Percentiles rank a stretch among this genome's conserved stretches.
Evolutionary conservation across 345 rosid species (phyloP).

Genomic region (Gossypium ekmanianum): DNA sequence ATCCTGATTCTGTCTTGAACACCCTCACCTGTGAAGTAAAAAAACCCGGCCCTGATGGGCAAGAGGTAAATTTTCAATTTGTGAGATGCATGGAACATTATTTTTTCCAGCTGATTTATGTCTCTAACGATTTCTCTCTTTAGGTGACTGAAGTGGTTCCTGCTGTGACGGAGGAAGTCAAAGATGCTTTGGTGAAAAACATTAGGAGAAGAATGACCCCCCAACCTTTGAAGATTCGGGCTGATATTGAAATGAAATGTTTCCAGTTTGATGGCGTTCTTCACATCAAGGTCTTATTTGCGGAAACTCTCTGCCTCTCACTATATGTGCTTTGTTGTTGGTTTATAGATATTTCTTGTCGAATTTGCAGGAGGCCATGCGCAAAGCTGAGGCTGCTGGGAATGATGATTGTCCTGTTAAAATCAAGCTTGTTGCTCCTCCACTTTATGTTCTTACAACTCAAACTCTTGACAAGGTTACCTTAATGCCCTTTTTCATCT

Average conservation of each 20-base stretch:
- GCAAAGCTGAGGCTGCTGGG: conserved; percentile 93
- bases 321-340: neutral
- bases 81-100: neutral
- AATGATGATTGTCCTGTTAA: conserved; percentile 90
- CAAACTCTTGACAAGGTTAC: conserved; percentile 97
- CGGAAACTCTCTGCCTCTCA: neutral
- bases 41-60: conserved; percentile 84
- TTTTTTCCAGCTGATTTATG: conserved; percentile 1
- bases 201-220: conserved; percentile 98
- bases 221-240: conserved; percentile 89
- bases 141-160: conserved; percentile 81
- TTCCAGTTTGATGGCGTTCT: conserved; percentile 97
- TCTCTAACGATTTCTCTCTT: conserved; percentile 12
- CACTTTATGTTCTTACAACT: conserved; percentile 93
- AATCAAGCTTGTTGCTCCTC: conserved; percentile 95
- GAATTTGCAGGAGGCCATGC: conserved; percentile 79
- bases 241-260: conserved; percentile 96
- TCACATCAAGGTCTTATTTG: conserved; percentile 74
- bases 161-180: conserved; percentile 82
- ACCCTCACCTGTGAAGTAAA: conserved; percentile 80
- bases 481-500: neutral
- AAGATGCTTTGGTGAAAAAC: conserved; percentile 78
- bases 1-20: conserved; percentile 83
- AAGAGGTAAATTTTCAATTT: conserved; percentile 53
- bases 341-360: conserved; percentile 7